Evolutionary conservation across 257 asterid species (phyloP), one percentile per base, ranked within the genome.

Genomic region (Jaltomata sinuosa): DNA sequence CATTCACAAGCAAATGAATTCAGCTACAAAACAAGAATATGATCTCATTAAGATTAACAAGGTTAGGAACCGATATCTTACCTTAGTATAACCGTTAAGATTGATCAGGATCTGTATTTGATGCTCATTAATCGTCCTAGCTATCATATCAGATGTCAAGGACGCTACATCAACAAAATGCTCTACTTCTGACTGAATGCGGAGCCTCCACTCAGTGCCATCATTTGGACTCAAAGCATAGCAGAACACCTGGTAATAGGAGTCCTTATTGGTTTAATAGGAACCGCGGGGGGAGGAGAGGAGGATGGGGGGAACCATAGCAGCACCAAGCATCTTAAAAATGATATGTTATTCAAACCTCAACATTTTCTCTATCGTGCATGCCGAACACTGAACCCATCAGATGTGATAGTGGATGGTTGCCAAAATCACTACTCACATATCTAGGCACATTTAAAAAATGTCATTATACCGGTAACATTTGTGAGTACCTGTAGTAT

Each of bases 371-470:
- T 85, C 84, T 88, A 80, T 93, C 87, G 82, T 97, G 99, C 99
- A 97, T 97, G 87, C 98, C 98, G 85, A 97, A 97, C 21, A 97
- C 97, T 5, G 99, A 97, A 64, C 99, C 99, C 99, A 97, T 97
- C 83, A 97, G 98, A 84, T 97, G 99, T 11, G 99, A 97, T 71
- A 97, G 84, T 83, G 99, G 99, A 85, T 97, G 99, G 89, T 97
- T 97, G 71, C 99, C 99, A 50, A 97, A 95, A 89, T 97, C 99
- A 85, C 99, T 97, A 91, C 99, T 97, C 87, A 97, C 99, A 57
- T 95, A 97, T 80, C 99, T 97, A 72, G 42, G n/a, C 62, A 50
- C 81, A 76, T 76, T 27, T 49, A 27, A 76, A 74, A 47, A 49
- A 47, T 76, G 42, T 27, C 81, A 76, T 45, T 76, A 76, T 47